Percentiles rank a stretch among this genome's conserved stretches.
These are phyloP conservation scores for Citrus cavaleriei DNA, from an alignment of 345 rosid species.

Conservation along the genomic window DNA sequence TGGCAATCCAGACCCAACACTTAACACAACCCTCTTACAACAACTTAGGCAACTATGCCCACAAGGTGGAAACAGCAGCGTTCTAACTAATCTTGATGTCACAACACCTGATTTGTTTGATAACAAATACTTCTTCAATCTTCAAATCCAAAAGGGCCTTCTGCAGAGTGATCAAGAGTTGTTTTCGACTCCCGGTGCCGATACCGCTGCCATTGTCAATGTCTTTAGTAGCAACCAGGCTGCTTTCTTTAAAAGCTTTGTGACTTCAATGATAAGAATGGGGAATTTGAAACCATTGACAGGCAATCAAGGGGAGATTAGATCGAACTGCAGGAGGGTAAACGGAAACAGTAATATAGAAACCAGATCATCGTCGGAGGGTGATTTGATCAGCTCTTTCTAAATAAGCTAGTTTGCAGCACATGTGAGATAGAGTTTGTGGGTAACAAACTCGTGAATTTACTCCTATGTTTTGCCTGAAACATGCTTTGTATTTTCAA, in stretches of 20 bases:
- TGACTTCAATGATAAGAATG: constrained; percentile 56
- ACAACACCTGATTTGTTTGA: constrained; percentile 51
- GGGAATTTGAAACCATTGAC: constrained; percentile 52
- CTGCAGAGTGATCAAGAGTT: constrained; percentile 61
- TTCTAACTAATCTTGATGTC: constrained; percentile 40
- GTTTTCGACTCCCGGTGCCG: constrained; percentile 46
- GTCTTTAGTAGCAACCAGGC: constrained; percentile 35
- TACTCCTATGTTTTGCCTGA: neutral
- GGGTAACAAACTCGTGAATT: neutral
- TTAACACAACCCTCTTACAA: constrained; percentile 39
- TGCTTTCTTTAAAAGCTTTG: constrained; percentile 53
- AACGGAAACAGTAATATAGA: constrained; percentile 20
- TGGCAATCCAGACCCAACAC: constrained; percentile 43
- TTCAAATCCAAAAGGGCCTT: constrained; percentile 36
- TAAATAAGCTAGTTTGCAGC: neutral
- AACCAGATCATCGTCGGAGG: neutral
- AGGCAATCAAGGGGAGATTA: constrained; percentile 52
- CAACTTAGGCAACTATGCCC: constrained; percentile 49
- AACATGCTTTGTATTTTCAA: neutral
- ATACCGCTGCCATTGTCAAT: constrained; percentile 36
- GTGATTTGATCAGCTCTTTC: constrained; percentile 10
- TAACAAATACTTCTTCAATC: constrained; percentile 48
- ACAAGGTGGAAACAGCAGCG: constrained; percentile 34
- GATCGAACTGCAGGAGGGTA: constrained; percentile 48
- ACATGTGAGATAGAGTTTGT: neutral